Evolutionary conservation across 2,329 filamentous ascomycete genomes (phyloP), one percentile per base, ranked within the genome.

Genomic region (Sphaerulina musiva): DNA sequence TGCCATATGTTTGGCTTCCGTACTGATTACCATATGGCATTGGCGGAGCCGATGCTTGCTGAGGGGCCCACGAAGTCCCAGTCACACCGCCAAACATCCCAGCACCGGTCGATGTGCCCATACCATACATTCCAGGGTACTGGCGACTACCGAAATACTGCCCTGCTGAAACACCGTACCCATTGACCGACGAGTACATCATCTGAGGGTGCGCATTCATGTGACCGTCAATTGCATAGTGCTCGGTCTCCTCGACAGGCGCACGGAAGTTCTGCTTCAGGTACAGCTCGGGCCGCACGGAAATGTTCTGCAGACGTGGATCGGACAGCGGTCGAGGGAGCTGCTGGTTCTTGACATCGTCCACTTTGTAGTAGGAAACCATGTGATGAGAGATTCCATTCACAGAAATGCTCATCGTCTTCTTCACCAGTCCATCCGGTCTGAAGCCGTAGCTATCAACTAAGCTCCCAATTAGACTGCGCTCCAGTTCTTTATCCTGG

Each of bases 401-500:
- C 48, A 86, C 83, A 2, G 80, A 83, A 39, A 95, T 82, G 63
- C 86, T 92, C 71, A 95, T 90, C 0, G 90, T 95, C 76, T 95
- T 95, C 78, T 96, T 96, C 59, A 95, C 81, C 40, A 96, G 73
- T 0, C 91, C 90, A 1, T 83, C 80, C 11, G 83, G 77, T 66
- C 93, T 93, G 78, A 95, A 95, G 32, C 84, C 82, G 64, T 95
- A 95, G 0, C 86, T 90, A 71, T 95, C 90, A n/a, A 92, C 81
- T 10, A 95, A 76, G 0, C 89, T 95, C 5, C 90, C 91, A 43
- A 93, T 83, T 50, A 91, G 73, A 26, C 80, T 77, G 34, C 83
- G 76, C 64, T 85, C 74, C 72, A 74, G 71, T 55, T 77, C 74
- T 43, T 72, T 74, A 43, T 70, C 73, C 39, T 66, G 64, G n/a